Conservation (phyloP, 1,284 basidiomycete species). For the Coniophora puteana region DNA sequence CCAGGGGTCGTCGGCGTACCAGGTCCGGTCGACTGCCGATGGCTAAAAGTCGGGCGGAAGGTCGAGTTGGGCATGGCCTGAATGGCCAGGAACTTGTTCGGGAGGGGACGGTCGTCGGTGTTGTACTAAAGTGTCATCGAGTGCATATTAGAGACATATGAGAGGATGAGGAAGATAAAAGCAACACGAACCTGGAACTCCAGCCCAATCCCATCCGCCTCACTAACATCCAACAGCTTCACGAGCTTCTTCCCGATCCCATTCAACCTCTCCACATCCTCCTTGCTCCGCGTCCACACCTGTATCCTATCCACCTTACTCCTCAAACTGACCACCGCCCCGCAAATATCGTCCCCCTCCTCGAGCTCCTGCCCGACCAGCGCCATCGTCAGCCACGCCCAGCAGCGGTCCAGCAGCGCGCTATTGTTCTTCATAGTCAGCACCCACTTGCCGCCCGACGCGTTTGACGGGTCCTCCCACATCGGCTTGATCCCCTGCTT, state of each 20-base stretch:
- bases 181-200: constrained; percentile 84
- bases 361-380: constrained; percentile 90
- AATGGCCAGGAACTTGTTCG: constrained; percentile 79
- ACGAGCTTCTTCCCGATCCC: constrained; percentile 78
- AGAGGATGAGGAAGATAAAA: constrained; percentile 2
- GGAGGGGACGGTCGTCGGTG: constrained; percentile 73
- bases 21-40: not conserved
- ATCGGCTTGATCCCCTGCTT: constrained; percentile 90
- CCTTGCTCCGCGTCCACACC: constrained; percentile 81
- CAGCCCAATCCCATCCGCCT: constrained; percentile 75
- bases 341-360: constrained; percentile 83
- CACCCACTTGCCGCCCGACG: constrained; percentile 91
- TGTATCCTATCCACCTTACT: constrained; percentile 89
- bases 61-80: constrained; percentile 62
- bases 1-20: constrained; percentile 16
- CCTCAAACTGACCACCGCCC: constrained; percentile 85
- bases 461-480: constrained; percentile 96
- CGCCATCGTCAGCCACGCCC: constrained; percentile 89
- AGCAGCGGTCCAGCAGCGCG: constrained; percentile 78
- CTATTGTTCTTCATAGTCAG: constrained; percentile 87
- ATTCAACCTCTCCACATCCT: constrained; percentile 82
- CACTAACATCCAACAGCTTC: constrained; percentile 77
- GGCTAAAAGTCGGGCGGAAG: constrained; percentile 58
- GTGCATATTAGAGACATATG: constrained; percentile 6
- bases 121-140: constrained; percentile 53